Evolutionary conservation across 257 asterid genomes (phyloP).

Genomic region (Primulina tabacum): DNA sequence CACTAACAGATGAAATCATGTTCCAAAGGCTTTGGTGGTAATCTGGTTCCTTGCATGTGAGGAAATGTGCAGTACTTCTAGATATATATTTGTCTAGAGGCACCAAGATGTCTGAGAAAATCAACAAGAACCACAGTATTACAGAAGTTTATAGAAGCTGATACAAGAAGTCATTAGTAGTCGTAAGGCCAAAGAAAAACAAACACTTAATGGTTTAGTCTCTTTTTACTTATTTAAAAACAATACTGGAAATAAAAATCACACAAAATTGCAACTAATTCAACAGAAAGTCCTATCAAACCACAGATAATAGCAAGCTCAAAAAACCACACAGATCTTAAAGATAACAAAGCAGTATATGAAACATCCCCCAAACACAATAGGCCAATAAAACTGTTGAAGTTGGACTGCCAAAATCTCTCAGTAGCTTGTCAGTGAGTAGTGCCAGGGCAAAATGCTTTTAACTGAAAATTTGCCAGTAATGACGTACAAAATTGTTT

Average conservation of each 20-base stretch:
- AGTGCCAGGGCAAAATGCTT: too few species aligned
- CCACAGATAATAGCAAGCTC: constrained; percentile 2
- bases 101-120: constrained; percentile 76
- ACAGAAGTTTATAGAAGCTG: too few species aligned
- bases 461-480: neutral
- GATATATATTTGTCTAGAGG: constrained; percentile 95
- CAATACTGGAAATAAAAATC: neutral
- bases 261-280: neutral
- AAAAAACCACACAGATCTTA: neutral
- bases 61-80: constrained; percentile 82
- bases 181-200: constrained; percentile 5
- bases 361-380: neutral
- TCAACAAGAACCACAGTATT: too few species aligned
- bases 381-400: neutral
- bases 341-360: neutral
- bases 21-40: constrained; percentile 98
- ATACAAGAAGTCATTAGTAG: too few species aligned
- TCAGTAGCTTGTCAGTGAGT: neutral
- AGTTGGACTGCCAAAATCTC: neutral
- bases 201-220: neutral
- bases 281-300: constrained; percentile 3
- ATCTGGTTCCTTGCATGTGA: constrained; percentile 92
- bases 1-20: constrained; percentile 86
- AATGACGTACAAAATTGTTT: neutral
- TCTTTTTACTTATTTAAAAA: neutral